Conservation (phyloP, 208 protist genomes). For the Polymyxa betae region DNA sequence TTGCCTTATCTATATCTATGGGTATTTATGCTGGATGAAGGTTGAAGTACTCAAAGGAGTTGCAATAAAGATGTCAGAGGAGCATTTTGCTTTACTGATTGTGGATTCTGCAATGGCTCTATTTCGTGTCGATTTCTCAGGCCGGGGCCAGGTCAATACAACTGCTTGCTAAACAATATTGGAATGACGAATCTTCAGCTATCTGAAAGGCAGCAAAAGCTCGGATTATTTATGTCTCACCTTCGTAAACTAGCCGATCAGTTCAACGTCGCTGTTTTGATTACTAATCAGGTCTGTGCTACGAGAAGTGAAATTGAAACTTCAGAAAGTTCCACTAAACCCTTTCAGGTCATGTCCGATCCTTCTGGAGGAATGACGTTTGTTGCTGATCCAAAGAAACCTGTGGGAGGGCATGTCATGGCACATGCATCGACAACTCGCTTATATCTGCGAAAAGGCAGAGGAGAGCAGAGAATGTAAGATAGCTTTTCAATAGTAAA, state of each 20-base stretch:
- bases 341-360: conserved; percentile 67
- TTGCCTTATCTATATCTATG: conserved; percentile 71
- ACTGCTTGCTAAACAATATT: background rate
- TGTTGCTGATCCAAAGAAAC: conserved; percentile 81
- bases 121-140: conserved; percentile 83
- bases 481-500: background rate
- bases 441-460: conserved; percentile 87
- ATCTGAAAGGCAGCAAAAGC: conserved; percentile 64
- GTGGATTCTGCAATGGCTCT: conserved; percentile 98
- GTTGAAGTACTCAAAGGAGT: conserved; percentile 80
- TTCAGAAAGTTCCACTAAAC: background rate
- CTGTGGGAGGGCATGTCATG: conserved; percentile 93
- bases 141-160: conserved; percentile 61
- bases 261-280: conserved; percentile 86
- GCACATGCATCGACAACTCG: conserved; percentile 96
- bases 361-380: conserved; percentile 77
- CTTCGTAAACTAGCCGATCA: conserved; percentile 92
- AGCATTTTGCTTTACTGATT: conserved; percentile 82
- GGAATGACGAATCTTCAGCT: conserved; percentile 45
- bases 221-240: conserved; percentile 64
- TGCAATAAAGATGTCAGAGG: conserved; percentile 72
- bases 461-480: conserved; percentile 88
- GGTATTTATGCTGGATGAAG: conserved; percentile 75
- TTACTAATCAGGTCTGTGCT: conserved; percentile 80
- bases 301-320: background rate